Evolutionary conservation across 768 basidiomycete genomes (phyloP).

Genomic region (Lenzites betulinus): DNA sequence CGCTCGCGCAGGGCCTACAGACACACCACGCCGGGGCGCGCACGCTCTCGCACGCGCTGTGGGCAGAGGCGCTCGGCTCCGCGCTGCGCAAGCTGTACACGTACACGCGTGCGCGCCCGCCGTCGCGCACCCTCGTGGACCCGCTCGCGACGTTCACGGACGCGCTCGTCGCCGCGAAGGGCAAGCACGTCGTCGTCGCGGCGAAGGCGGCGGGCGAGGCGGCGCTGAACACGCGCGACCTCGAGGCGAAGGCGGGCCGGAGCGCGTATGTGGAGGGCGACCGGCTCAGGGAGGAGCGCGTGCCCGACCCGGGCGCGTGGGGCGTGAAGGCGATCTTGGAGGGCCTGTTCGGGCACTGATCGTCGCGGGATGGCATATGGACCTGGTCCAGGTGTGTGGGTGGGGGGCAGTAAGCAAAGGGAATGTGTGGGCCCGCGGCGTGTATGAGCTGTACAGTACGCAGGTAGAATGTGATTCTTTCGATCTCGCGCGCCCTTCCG

Average conservation of each 20-base stretch:
- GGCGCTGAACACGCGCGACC: conserved; percentile 70
- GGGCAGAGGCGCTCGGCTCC: conserved; percentile 58
- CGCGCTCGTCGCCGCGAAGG: conserved; percentile 39
- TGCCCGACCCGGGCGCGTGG: conserved; percentile 92
- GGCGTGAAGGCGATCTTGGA: conserved; percentile 78
- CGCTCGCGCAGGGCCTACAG: conserved; percentile 73
- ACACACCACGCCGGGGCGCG: conserved; percentile 34
- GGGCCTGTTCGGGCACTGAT: conserved; percentile 39
- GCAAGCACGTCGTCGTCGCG: conserved; percentile 48
- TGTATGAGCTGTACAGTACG: too few species aligned
- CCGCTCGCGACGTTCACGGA: conserved; percentile 79
- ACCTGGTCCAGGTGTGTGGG: not conserved
- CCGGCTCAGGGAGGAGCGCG: conserved; percentile 57
- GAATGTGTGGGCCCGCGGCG: not conserved
- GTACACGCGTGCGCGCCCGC: conserved; percentile 87
- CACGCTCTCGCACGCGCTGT: conserved; percentile 52
- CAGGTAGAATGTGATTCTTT: too few species aligned
- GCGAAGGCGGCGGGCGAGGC: conserved; percentile 63
- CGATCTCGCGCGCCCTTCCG: too few species aligned
- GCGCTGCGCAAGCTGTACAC: conserved; percentile 69
- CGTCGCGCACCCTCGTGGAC: conserved; percentile 92
- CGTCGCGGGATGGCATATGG: not conserved
- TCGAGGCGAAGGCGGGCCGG: conserved; percentile 85
- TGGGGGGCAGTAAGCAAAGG: not conserved
- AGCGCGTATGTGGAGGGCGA: conserved; percentile 84